Evolutionary conservation across 345 rosid genomes (phyloP), one percentile per base, ranked within the genome.

Genomic region (Salix udensis): DNA sequence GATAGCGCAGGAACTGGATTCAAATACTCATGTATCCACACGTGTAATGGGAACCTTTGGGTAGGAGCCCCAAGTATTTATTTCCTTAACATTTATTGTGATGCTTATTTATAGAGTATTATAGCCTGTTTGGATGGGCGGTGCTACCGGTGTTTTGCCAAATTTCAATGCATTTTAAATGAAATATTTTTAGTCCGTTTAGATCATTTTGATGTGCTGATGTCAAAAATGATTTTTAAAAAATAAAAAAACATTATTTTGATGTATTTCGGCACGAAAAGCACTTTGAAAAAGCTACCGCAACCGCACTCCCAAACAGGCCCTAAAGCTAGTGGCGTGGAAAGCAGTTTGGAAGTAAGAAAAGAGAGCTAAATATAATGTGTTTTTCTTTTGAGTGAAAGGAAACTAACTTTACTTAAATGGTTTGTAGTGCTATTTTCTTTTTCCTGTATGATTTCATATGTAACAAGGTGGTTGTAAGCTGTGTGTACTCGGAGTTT

Each of bases 1-100:
- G 82, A 82, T 96, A 85, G 98, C 97, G 1, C 79, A 42, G 65
- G 84, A 82, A 74, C 76, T 91, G 86, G 99, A 93, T 84, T 78
- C 95, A 74, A 85, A 90, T 83, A 96, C 99, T 12, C 99, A 96
- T 52, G 89, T 96, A 71, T 81, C 96, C 15, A 96, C 99, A 30
- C 98, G 99, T 34, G 99, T 96, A 46, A 92, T 96, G 97, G 99
- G 99, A 75, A 96, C 99, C 61, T 96, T 96, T 74, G 98, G 99
- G 99, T 90, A 76, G 65, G 90, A 89, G 65, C 75, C 37, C 21
- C 48, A 28, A 72, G 30, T 72, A 37, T 11, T 68, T 66, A 14
- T 39, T 24, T 70, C 9, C 39, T 36, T 80, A 14, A 7, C 30
- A 21, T 1, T 7, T 31, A 37, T 11, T 31, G 24, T 37, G 40